A percentile compares a stretch with the other conserved stretches of the same genome.
Conservation (phyloP, 495 filamentous ascomycete genomes). For the Hypoxylon perforatum region DNA sequence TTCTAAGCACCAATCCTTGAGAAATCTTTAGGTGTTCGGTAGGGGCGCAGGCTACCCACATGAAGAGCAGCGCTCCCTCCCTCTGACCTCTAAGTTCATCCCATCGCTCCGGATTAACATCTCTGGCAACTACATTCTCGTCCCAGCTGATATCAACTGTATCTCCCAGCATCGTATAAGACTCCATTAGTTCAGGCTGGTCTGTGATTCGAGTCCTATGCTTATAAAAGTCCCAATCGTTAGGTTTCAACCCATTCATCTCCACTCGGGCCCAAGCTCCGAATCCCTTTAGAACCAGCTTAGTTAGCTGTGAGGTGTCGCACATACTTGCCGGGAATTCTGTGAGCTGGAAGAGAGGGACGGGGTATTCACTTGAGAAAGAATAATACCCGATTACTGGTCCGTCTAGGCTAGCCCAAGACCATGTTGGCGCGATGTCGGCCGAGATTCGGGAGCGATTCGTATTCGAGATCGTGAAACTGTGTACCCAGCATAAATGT, state of each 20-base stretch:
- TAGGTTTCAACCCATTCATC: not conserved
- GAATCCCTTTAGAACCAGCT: not conserved
- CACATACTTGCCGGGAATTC: not conserved
- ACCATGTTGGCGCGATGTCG: constrained; percentile 14
- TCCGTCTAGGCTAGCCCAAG: constrained; percentile 12
- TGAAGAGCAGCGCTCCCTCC: not conserved
- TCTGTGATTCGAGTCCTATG: not conserved
- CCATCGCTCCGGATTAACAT: not conserved
- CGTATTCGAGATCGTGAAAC: too few relatives aligned
- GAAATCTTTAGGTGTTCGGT: not conserved
- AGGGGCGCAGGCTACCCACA: not conserved
- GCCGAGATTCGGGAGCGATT: not conserved
- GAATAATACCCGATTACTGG: not conserved
- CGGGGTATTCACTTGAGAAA: not conserved
- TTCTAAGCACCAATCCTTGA: not conserved
- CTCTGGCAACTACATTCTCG: not conserved
- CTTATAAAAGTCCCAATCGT: not conserved
- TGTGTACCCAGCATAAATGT: not conserved
- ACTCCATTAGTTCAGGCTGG: too few relatives aligned
- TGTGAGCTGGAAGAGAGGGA: not conserved
- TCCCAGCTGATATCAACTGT: not conserved
- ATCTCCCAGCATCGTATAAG: too few relatives aligned
- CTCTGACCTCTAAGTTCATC: not conserved
- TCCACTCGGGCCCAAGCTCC: not conserved
- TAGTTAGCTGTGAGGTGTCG: not conserved